Percentiles rank a stretch among this genome's conserved stretches.
phyloP scores from a whole-genome alignment of 1,284 basidiomycete species.

The Heterobasidion annosum region DNA sequence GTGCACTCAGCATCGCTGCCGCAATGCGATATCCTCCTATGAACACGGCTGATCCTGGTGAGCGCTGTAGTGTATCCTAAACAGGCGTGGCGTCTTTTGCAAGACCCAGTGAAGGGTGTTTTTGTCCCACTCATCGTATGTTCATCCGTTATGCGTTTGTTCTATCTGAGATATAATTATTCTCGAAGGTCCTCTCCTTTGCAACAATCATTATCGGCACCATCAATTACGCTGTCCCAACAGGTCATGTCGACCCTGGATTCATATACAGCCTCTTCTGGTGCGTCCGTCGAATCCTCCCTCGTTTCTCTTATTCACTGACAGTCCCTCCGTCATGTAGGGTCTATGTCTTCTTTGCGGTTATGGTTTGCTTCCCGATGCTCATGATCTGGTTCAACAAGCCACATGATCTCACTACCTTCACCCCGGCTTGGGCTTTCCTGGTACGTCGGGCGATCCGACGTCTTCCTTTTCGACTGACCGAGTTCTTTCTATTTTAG shows the following conservation, averaged over 20 bases:
- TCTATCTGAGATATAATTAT: neutral
- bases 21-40: neutral
- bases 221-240: constrained; percentile 33
- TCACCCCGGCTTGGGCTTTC: constrained; percentile 41
- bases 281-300: constrained; percentile 16
- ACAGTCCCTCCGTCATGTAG: constrained; percentile 13
- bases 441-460: constrained; percentile 20
- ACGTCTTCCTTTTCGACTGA: neutral
- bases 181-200: constrained; percentile 31
- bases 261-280: constrained; percentile 30
- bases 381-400: constrained; percentile 43
- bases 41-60: neutral
- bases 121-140: constrained; percentile 37
- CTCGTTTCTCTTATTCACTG: neutral
- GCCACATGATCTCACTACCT: constrained; percentile 33
- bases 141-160: too few species aligned
- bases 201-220: constrained; percentile 43
- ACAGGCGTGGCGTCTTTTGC: constrained; percentile 31
- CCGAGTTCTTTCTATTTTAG: constrained; percentile 12
- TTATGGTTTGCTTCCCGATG: constrained; percentile 38
- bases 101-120: constrained; percentile 35
- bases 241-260: constrained; percentile 12
- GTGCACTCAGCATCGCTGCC: neutral
- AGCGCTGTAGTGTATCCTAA: constrained; percentile 28
- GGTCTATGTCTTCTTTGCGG: constrained; percentile 32